A percentile compares a stretch with the other conserved stretches of the same genome.
These are phyloP conservation scores for Penicillium taxi DNA, from an alignment of 495 filamentous ascomycete genomes.

Conservation along the genomic window DNA sequence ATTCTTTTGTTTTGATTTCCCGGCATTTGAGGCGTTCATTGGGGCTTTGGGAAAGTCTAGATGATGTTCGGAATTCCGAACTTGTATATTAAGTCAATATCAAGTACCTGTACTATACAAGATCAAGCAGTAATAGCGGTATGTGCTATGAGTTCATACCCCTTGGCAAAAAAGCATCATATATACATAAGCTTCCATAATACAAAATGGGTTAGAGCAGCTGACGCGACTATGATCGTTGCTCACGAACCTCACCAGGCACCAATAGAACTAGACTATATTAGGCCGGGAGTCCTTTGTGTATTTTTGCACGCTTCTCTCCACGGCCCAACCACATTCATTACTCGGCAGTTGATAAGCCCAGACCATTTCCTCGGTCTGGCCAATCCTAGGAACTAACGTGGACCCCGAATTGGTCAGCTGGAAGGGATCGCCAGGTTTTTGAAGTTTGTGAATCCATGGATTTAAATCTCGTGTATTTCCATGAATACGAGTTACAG, in stretches of 20 bases:
- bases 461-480: too few species aligned
- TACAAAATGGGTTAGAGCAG: too few species aligned
- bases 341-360: constrained; percentile 19
- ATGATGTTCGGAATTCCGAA: neutral
- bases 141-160: too few species aligned
- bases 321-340: constrained; percentile 26
- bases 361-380: constrained; percentile 15
- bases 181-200: too few species aligned
- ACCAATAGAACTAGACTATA: constrained; percentile 9
- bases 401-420: constrained; percentile 16
- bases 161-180: too few species aligned
- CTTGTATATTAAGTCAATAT: neutral
- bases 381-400: constrained; percentile 14
- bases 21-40: constrained; percentile 35
- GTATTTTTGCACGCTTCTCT: constrained; percentile 10
- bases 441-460: constrained; percentile 21
- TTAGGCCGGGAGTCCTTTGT: constrained; percentile 5
- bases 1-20: constrained; percentile 6
- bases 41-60: constrained; percentile 9
- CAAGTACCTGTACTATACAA: too few species aligned
- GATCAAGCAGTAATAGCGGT: too few species aligned
- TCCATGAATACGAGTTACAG: too few species aligned
- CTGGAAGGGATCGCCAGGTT: constrained; percentile 19
- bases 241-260: constrained; percentile 6
- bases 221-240: constrained; percentile 16